Evolutionary conservation across 192 early-diverging fungal genomes (phyloP).

Genomic region (Backusella liffmaniae): DNA sequence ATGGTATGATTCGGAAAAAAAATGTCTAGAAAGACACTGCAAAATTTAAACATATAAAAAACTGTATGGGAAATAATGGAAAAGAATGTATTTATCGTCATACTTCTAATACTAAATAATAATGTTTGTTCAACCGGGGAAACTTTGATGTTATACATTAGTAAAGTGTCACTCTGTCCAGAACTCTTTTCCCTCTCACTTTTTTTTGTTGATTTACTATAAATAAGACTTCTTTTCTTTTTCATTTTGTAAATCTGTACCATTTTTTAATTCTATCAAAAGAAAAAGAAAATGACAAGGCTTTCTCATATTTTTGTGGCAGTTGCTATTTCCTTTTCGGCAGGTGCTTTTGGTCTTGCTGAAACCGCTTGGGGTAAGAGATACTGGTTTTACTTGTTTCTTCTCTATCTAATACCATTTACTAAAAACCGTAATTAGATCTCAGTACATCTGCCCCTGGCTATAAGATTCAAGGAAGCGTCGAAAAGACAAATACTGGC

Average conservation of each 20-base stretch:
- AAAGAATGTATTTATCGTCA: not conserved
- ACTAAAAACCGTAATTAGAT: not conserved
- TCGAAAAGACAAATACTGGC: conserved; percentile 13
- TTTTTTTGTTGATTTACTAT: not conserved
- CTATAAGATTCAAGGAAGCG: conserved; percentile 18
- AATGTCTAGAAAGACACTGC: not conserved
- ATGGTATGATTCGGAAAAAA: not conserved
- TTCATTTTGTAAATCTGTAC: not conserved
- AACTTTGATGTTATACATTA: not conserved
- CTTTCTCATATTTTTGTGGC: conserved; percentile 16
- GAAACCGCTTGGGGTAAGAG: conserved; percentile 14
- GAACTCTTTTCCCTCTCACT: not conserved
- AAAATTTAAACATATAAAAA: not conserved
- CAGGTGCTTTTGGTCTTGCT: not conserved
- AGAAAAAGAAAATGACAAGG: conserved; percentile 12
- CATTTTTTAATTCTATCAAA: not conserved
- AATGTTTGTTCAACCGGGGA: not conserved
- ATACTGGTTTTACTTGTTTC: not conserved
- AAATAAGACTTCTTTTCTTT: not conserved
- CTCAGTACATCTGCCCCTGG: conserved; percentile 13
- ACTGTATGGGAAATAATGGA: not conserved
- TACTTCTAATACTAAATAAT: not conserved
- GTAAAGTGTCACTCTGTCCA: not conserved
- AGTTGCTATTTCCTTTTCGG: conserved; percentile 16
- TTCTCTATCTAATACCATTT: not conserved